These are phyloP conservation scores for Aspergillus panamensis DNA, from an alignment of 495 filamentous ascomycete species.

Conservation along the genomic window DNA sequence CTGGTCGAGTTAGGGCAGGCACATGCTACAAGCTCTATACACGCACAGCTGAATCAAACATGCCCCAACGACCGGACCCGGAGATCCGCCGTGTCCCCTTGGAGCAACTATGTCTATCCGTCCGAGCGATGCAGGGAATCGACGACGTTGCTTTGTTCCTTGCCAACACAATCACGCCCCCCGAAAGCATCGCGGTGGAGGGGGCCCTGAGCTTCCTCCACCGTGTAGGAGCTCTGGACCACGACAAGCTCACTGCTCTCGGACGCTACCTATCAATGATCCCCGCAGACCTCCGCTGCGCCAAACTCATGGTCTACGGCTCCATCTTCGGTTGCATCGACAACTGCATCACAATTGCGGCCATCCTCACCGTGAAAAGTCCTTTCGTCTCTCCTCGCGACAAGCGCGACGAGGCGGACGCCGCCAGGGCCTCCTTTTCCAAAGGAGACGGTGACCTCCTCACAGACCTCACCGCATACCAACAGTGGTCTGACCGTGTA, in stretches of 20 bases:
- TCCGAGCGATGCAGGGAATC: constrained; percentile 86
- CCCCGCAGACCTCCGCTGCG: constrained; percentile 87
- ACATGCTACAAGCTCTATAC: constrained; percentile 97
- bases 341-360: constrained; percentile 81
- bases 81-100: constrained; percentile 90
- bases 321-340: constrained; percentile 90
- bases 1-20: constrained; percentile 85
- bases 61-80: constrained; percentile 87
- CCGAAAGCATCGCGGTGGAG: constrained; percentile 77
- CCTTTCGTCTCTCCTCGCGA: constrained; percentile 81
- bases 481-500: constrained; percentile 70
- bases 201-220: constrained; percentile 73
- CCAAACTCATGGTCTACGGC: constrained; percentile 94
- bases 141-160: constrained; percentile 76
- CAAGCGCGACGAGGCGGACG: constrained; percentile 76
- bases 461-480: constrained; percentile 77
- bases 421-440: constrained; percentile 70
- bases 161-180: constrained; percentile 81
- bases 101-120: constrained; percentile 90
- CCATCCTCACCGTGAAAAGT: constrained; percentile 77
- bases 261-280: constrained; percentile 91
- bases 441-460: constrained; percentile 78
- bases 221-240: constrained; percentile 84
- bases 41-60: constrained; percentile 73
- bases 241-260: constrained; percentile 79